Base-by-base conservation (phyloP, 208 protist species). In the Plasmodiophora brassicae region DNA sequence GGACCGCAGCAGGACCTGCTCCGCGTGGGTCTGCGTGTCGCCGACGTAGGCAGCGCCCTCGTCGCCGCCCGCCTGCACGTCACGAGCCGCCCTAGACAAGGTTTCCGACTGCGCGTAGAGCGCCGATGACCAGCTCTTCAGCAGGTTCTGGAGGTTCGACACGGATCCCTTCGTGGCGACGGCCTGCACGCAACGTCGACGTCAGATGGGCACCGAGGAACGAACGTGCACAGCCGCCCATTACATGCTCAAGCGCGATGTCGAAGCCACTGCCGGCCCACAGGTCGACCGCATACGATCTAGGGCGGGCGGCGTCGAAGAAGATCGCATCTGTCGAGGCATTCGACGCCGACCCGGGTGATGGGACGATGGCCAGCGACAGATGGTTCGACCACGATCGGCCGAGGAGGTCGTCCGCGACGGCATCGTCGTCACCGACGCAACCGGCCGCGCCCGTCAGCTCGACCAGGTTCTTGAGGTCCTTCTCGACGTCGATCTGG, bases 221-320 rank as follows among this genome's bases (percentile, higher is more conserved):
- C 5, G n/a, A 38, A 78, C 5, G 32, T 78, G n/a, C 20, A 8
- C 32, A 78, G 65, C 20, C 50, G n/a, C n/a, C n/a, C 25, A 14
- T 78, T 78, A 78, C 65, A 32, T 78, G 65, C 5, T 78, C 65
- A 36, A 78, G n/a, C 32, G n/a, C 65, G n/a, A 78, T 32, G 41
- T 78, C 65, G 41, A 78, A 36, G 32, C 65, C 65, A 32, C 41
- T 78, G 10, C 65, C 65, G 41, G 65, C 32, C 65, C 14, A 78
- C 5, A 78, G 41, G 41, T 78, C 65, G 14, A 78, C 65, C 20
- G 65, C 14, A 78, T 36, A 78, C 5, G 65, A 78, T 5, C 65
- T n/a, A 5, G 32, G 5, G 20, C 65, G 5, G 20, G 14, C 20
- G 20, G 65, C 32, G 41, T 78, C 65, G n/a, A 32, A 78, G n/a